These are phyloP conservation scores for Phycomyces blakesleeanus DNA, from an alignment of 192 early-diverging fungal genomes.

Conservation along the genomic window DNA sequence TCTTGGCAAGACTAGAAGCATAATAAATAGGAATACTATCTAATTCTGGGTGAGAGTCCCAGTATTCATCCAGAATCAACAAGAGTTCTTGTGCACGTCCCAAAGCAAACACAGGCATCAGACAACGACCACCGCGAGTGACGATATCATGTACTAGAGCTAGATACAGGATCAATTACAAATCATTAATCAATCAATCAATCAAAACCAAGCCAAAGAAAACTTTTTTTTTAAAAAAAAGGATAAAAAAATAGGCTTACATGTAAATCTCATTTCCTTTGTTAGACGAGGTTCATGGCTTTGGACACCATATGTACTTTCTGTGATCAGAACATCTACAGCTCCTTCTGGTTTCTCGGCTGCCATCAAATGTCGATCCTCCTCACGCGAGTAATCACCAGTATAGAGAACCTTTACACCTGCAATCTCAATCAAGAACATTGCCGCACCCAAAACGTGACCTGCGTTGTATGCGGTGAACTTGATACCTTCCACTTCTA, in stretches of 20 bases:
- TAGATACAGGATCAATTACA: slow-evolving; percentile 11
- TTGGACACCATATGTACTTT: slow-evolving; percentile 96
- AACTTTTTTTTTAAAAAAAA: no score
- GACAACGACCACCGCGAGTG: slow-evolving; percentile 80
- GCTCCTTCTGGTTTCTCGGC: slow-evolving; percentile 83
- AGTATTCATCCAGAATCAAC: slow-evolving; percentile 96
- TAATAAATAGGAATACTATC: slow-evolving; percentile 95
- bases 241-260: slow-evolving; percentile 25
- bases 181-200: slow-evolving; percentile 1
- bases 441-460: slow-evolving; percentile 96
- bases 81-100: slow-evolving; percentile 96
- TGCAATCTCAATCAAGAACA: slow-evolving; percentile 92
- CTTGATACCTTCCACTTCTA: slow-evolving; percentile 91
- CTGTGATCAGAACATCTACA: slow-evolving; percentile 92
- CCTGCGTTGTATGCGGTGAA: slow-evolving; percentile 98
- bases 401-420: slow-evolving; percentile 92
- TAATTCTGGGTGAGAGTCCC: slow-evolving; percentile 83
- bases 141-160: slow-evolving; percentile 81
- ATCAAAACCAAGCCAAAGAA: background rate
- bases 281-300: slow-evolving; percentile 92
- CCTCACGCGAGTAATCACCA: slow-evolving; percentile 98
- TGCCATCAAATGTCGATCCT: slow-evolving; percentile 96
- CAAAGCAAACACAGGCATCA: slow-evolving; percentile 96
- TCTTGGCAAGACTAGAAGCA: slow-evolving; percentile 91
- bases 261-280: slow-evolving; percentile 86